Evolutionary conservation across 1,284 basidiomycete species (phyloP), one percentile per base, ranked within the genome.

Genomic region (Ustilago vetiveriae): DNA sequence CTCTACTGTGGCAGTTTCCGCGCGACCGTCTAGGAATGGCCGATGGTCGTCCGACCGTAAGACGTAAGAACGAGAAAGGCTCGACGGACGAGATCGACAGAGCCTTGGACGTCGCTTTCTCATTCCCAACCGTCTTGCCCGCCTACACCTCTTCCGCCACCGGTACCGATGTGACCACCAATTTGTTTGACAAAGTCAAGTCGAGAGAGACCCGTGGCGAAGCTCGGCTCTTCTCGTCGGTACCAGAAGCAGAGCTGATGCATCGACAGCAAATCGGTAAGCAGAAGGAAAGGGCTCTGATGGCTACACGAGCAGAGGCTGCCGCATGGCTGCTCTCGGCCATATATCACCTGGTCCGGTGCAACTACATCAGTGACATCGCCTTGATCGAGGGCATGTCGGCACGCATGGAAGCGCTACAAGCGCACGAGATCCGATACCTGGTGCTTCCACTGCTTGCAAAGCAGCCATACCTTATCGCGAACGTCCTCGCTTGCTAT

Each of bases 1-100:
- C 52, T 17, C 46, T 70, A 4, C 42, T 70, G 0, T 65, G 60
- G 60, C 67, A 70, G 29, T 70, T 70, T 23, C 52, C 60, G 10
- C 40, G 27, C 10, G 50, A 53, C 37, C 48, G 54, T 21, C 10
- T 23, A 13, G 21, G 27, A n/a, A 43, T 23, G 11, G 35, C 6
- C 16, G 38, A 27, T 10, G 40, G 45, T 10, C 30, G 62, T 11
- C 14, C 10, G 3, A 14, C 22, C 4, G 14, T 19, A n/a, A 50
- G 24, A 19, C 13, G 23, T 4, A 1, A 33, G 14, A 16, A 16
- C 23, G 26, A 14, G n/a, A 21, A 29, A 6, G 42, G 45, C 21
- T 32, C 39, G 7, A 53, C 45, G 7, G 67, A 53, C 46, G 51
- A 65, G 19, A 48, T 70, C 23, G 56, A 37, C 10, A 29, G 56